A percentile compares a stretch with the other conserved stretches of the same genome.
These are phyloP conservation scores for Byssochlamys sp. DNA, from an alignment of 2,329 filamentous ascomycete species.

Conservation along the genomic window DNA sequence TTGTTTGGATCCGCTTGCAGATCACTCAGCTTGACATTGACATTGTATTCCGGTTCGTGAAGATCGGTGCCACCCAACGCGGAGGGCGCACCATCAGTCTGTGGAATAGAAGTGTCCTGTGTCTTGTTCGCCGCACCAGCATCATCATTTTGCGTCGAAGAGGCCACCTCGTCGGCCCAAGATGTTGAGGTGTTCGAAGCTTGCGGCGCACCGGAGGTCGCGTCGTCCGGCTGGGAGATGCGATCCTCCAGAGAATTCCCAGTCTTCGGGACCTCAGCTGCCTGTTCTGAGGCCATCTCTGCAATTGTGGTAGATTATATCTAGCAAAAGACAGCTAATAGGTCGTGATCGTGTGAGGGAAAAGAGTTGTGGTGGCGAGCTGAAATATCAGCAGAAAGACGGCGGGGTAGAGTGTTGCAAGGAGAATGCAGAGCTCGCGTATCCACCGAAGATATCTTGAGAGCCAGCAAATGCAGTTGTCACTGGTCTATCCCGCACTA, in stretches of 20 bases:
- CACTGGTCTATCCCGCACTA: background rate
- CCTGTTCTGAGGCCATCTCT: conserved; percentile 32
- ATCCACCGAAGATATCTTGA: background rate
- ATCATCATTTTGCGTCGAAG: conserved; percentile 7
- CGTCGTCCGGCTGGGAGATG: conserved; percentile 34
- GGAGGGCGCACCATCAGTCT: conserved; percentile 33
- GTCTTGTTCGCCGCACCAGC: conserved; percentile 5
- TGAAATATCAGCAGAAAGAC: background rate
- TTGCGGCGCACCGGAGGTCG: conserved; percentile 19
- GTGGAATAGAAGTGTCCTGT: conserved; percentile 12
- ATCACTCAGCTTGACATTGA: conserved; percentile 85
- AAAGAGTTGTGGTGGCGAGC: background rate
- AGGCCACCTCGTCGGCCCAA: conserved; percentile 35
- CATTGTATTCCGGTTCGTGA: conserved; percentile 69
- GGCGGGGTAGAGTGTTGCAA: background rate
- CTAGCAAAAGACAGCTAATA: background rate
- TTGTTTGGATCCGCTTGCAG: conserved; percentile 77
- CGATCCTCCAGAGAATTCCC: conserved; percentile 40
- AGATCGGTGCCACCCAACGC: conserved; percentile 42
- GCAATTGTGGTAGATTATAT: background rate
- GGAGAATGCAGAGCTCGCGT: background rate
- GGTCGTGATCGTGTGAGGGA: background rate
- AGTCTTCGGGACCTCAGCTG: conserved; percentile 15
- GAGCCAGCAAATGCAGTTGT: background rate
- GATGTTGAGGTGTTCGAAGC: conserved; percentile 16